These are phyloP conservation scores for Yueomyces sp. DNA, from an alignment of 805 yeast species.

Conservation along the genomic window DNA sequence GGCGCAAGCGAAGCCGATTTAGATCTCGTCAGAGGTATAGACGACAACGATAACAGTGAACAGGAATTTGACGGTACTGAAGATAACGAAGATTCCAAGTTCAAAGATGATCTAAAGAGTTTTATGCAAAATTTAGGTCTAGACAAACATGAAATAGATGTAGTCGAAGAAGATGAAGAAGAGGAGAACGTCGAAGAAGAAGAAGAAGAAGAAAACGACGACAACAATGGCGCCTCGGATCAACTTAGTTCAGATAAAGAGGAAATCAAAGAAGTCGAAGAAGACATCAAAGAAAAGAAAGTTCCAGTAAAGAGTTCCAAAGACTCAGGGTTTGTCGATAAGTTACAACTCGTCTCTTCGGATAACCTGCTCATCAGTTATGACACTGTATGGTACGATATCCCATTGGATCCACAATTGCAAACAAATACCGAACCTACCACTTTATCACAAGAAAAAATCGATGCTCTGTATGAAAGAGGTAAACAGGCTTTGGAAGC, in stretches of 20 bases:
- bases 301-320: conserved; percentile 11
- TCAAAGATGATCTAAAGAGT: conserved; percentile 40
- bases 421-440: conserved; percentile 9
- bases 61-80: conserved; percentile 27
- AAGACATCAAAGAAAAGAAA: conserved; percentile 13
- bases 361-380: conserved; percentile 47
- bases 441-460: conserved; percentile 33
- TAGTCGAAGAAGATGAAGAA: conserved; percentile 21
- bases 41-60: conserved; percentile 31
- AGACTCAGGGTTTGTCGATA: conserved; percentile 21
- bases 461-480: conserved; percentile 46
- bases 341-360: conserved; percentile 32
- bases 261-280: conserved; percentile 19
- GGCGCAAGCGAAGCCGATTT: conserved; percentile 86
- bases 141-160: conserved; percentile 15
- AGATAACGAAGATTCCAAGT: conserved; percentile 25
- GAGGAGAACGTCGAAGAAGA: conserved; percentile 12
- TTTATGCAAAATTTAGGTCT: conserved; percentile 63
- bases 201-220: conserved; percentile 9
- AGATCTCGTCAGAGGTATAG: conserved; percentile 43
- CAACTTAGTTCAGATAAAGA: conserved; percentile 14
- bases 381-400: conserved; percentile 64
- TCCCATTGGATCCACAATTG: conserved; percentile 29
- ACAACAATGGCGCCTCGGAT: conserved; percentile 14
- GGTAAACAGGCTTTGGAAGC: conserved; percentile 53